Evolutionary conservation across 108 stramenopile species (phyloP).

Genomic region (Nitzschia putrida): DNA sequence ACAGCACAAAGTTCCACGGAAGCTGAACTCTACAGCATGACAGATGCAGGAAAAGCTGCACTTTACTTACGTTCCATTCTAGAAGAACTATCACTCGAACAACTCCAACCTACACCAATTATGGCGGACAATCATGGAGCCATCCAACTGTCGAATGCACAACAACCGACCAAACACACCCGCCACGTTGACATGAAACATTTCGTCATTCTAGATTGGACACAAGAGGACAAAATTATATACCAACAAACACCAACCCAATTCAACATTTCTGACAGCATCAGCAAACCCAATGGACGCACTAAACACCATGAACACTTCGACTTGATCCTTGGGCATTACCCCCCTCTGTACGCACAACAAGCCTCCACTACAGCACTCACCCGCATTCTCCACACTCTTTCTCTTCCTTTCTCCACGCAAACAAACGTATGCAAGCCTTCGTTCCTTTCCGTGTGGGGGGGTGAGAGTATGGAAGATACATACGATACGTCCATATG

Average conservation of each 20-base stretch:
- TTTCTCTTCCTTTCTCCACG: background rate
- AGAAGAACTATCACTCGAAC: conserved; percentile 4
- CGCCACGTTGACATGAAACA: conserved; percentile 39
- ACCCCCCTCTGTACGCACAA: conserved; percentile 5
- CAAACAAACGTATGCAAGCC: background rate
- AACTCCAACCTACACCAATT: conserved; percentile 18
- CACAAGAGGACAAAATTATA: conserved; percentile 12
- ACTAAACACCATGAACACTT: conserved; percentile 2
- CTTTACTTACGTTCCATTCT: conserved; percentile 35
- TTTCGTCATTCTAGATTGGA: conserved; percentile 9
- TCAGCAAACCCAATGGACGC: conserved; percentile 21
- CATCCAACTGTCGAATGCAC: conserved; percentile 30
- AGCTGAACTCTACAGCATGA: conserved; percentile 21
- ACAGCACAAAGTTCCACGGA: conserved; percentile 32
- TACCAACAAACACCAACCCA: background rate
- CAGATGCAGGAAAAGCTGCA: conserved; percentile 30
- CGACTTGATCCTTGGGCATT: background rate
- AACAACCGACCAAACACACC: conserved; percentile 33
- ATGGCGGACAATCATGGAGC: conserved; percentile 38
- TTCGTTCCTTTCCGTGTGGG: background rate
- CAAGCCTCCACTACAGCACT: background rate
- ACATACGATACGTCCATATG: too few relatives aligned
- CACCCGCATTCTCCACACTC: background rate
- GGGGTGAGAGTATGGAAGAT: conserved; percentile 2
- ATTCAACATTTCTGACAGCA: conserved; percentile 10